Conservation (phyloP, 345 rosid species). For the Acer saccharum region DNA sequence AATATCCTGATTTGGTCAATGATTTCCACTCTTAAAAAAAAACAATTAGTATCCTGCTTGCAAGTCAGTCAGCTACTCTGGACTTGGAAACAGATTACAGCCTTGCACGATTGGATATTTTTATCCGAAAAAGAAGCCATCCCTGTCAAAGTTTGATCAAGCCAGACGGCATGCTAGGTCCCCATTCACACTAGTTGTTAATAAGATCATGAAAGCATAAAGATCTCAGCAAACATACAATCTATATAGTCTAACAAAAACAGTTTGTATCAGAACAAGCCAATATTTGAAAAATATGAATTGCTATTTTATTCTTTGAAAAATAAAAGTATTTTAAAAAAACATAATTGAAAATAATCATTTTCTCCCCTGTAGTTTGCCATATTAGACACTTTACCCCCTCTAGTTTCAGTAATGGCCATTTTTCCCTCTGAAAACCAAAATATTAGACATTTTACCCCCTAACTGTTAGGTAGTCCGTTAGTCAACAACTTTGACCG, state of each 20-base stretch:
- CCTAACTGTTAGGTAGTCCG: no score
- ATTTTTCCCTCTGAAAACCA: no score
- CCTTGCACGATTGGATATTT: background rate
- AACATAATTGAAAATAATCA: no score
- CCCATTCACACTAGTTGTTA: constrained; percentile 7
- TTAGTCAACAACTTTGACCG: no score
- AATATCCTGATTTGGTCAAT: background rate
- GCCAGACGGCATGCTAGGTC: background rate
- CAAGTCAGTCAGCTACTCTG: background rate
- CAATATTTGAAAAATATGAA: no score
- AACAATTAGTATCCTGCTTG: background rate
- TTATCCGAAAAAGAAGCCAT: background rate
- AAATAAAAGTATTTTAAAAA: no score
- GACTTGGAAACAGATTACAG: background rate
- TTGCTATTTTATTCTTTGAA: no score
- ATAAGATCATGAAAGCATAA: background rate
- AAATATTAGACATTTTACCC: no score
- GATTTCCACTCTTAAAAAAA: background rate
- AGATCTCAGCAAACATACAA: background rate
- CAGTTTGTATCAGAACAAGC: background rate
- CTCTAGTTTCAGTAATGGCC: no score
- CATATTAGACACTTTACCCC: no score
- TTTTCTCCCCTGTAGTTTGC: no score
- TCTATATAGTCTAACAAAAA: background rate
- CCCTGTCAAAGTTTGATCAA: background rate